phyloP scores from a whole-genome alignment of 2,329 filamentous ascomycete species.

The Colletotrichum kahawae region DNA sequence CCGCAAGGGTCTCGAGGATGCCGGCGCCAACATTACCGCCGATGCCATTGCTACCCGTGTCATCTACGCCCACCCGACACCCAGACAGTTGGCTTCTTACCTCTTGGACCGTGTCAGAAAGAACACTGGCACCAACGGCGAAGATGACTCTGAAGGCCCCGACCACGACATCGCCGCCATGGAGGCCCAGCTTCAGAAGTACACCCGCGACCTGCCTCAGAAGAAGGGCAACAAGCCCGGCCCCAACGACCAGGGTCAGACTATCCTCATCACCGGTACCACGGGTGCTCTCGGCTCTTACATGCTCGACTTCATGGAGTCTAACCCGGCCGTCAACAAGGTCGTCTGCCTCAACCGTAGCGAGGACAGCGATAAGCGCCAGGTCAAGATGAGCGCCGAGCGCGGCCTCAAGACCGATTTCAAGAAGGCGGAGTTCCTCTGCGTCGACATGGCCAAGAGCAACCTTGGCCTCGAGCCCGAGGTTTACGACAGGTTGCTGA shows the following conservation, averaged over 20 bases:
- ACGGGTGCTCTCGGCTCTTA: constrained; percentile 15
- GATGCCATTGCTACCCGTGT: constrained; percentile 40
- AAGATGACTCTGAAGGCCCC: background rate
- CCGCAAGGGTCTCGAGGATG: constrained; percentile 33
- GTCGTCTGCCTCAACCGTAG: constrained; percentile 55
- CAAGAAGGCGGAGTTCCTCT: constrained; percentile 50
- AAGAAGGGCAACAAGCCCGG: constrained; percentile 28
- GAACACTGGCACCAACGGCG: background rate
- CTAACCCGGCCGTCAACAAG: constrained; percentile 39
- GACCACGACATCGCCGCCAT: constrained; percentile 33
- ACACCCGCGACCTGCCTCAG: constrained; percentile 34
- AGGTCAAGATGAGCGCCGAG: constrained; percentile 36
- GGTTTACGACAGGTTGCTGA: constrained; percentile 39
- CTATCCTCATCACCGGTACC: constrained; percentile 12
- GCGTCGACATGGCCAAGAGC: constrained; percentile 51
- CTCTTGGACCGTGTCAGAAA: constrained; percentile 26
- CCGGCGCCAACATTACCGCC: constrained; percentile 35
- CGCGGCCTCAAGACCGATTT: constrained; percentile 43
- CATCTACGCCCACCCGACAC: constrained; percentile 44
- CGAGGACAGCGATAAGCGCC: constrained; percentile 44
- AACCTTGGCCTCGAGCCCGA: constrained; percentile 51
- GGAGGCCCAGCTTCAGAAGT: constrained; percentile 38
- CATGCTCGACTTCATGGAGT: constrained; percentile 32
- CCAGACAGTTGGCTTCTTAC: constrained; percentile 36
- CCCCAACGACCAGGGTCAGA: constrained; percentile 37